Evolutionary conservation across 805 yeast genomes (phyloP).

Genomic region (Wickerhamiella azyma): DNA sequence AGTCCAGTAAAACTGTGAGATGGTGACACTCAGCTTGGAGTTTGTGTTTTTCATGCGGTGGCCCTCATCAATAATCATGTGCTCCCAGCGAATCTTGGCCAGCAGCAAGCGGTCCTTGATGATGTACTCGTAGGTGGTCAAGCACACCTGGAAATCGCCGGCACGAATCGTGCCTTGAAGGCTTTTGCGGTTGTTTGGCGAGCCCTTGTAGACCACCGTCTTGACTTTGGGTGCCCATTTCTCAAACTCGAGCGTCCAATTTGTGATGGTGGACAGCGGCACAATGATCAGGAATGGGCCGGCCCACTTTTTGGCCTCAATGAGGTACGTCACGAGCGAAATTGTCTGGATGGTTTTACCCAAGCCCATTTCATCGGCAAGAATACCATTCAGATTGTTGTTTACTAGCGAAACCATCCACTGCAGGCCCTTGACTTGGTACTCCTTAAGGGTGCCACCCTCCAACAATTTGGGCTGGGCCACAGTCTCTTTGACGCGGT

Average conservation of each 20-base stretch:
- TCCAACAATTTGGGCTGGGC: slow-evolving; percentile 72
- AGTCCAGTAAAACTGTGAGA: slow-evolving; percentile 71
- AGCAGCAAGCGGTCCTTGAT: slow-evolving; percentile 77
- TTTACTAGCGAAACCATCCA: slow-evolving; percentile 97
- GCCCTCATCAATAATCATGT: slow-evolving; percentile 98
- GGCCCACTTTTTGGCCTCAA: slow-evolving; percentile 56
- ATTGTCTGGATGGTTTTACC: slow-evolving; percentile 95
- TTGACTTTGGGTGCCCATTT: slow-evolving; percentile 90
- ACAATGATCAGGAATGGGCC: slow-evolving; percentile 92
- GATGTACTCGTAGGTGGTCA: slow-evolving; percentile 89
- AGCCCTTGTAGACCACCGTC: slow-evolving; percentile 81
- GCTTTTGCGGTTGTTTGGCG: slow-evolving; percentile 73
- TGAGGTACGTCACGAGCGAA: slow-evolving; percentile 69
- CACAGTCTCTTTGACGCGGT: slow-evolving; percentile 67
- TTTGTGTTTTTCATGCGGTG: slow-evolving; percentile 93
- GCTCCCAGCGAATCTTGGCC: slow-evolving; percentile 78
- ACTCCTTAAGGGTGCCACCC: slow-evolving; percentile 88
- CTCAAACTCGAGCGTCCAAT: slow-evolving; percentile 92
- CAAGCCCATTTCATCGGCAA: slow-evolving; percentile 97
- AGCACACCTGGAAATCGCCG: slow-evolving; percentile 77
- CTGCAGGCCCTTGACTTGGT: slow-evolving; percentile 85
- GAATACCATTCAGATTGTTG: slow-evolving; percentile 85
- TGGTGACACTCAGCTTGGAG: slow-evolving; percentile 73
- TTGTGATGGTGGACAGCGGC: slow-evolving; percentile 84
- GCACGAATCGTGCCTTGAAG: slow-evolving; percentile 53